A percentile compares a stretch with the other conserved stretches of the same genome.
phyloP scores from a whole-genome alignment of 495 filamentous ascomycete species.

The Penicillium antarcticum region DNA sequence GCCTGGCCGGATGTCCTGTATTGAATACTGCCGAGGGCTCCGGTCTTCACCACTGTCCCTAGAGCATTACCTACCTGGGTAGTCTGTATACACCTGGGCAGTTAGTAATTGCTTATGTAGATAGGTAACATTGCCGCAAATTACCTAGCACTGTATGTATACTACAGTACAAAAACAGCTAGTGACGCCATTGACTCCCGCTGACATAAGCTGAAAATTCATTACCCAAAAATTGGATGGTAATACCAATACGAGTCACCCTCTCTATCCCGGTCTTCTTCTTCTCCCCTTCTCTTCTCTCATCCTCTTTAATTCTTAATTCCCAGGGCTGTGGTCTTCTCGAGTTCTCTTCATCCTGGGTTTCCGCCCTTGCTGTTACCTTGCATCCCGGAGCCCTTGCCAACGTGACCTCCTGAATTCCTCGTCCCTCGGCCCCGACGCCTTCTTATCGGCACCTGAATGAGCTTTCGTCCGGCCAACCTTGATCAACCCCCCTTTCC shows the following conservation, averaged over 20 bases:
- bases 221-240: constrained; percentile 8
- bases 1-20: constrained; percentile 12
- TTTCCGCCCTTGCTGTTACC: constrained; percentile 16
- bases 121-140: no score
- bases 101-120: no score
- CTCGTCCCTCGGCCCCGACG: constrained; percentile 16
- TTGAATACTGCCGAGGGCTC: neutral
- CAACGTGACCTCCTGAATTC: constrained; percentile 15
- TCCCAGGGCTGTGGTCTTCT: constrained; percentile 8
- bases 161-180: neutral
- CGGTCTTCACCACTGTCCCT: no score
- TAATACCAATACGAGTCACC: constrained; percentile 15
- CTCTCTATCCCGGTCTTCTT: constrained; percentile 12
- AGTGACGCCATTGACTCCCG: constrained; percentile 25
- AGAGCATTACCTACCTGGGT: no score
- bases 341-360: constrained; percentile 9
- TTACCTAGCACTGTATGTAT: no score
- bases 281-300: constrained; percentile 17
- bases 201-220: no score
- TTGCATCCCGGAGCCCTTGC: constrained; percentile 19
- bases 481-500: constrained; percentile 24
- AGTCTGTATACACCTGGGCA: no score
- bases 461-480: constrained; percentile 27
- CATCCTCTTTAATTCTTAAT: constrained; percentile 18
- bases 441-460: constrained; percentile 17